phyloP scores from a whole-genome alignment of 306 rosid species.

The Prunus mira region DNA sequence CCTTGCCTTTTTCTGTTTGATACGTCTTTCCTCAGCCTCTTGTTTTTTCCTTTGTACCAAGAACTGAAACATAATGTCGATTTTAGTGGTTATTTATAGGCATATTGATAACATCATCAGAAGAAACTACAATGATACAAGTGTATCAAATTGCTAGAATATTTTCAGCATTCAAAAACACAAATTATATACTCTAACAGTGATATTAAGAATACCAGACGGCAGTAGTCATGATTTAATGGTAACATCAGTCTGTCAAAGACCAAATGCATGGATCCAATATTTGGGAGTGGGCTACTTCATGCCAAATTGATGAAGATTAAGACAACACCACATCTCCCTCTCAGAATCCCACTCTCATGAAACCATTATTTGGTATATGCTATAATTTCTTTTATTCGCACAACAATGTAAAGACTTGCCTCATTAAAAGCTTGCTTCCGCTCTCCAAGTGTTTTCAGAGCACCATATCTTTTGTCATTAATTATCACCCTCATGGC shows the following conservation, averaged over 20 bases:
- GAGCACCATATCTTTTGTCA: constrained; percentile 85
- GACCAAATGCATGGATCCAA: neutral
- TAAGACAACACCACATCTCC: neutral
- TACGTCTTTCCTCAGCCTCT: constrained; percentile 77
- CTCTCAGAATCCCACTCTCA: neutral
- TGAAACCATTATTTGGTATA: neutral
- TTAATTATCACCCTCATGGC: constrained; percentile 87
- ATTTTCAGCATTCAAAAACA: neutral
- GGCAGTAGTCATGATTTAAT: neutral
- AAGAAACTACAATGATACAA: neutral
- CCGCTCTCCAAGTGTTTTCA: constrained; percentile 92
- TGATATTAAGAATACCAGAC: neutral
- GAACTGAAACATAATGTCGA: constrained; percentile 47
- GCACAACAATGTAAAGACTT: constrained; percentile 18
- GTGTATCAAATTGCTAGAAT: neutral
- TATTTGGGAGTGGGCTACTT: neutral
- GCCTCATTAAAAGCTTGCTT: constrained; percentile 96
- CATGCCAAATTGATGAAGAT: neutral
- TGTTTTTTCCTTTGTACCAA: constrained; percentile 73
- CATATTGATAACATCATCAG: neutral
- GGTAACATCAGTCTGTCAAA: neutral
- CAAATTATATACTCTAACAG: neutral
- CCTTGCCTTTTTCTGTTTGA: constrained; percentile 72
- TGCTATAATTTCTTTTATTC: neutral
- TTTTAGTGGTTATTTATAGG: neutral